A percentile compares a stretch with the other conserved stretches of the same genome.
Conservation (phyloP, 768 basidiomycete genomes). For the Cystofilobasidium macerans region DNA sequence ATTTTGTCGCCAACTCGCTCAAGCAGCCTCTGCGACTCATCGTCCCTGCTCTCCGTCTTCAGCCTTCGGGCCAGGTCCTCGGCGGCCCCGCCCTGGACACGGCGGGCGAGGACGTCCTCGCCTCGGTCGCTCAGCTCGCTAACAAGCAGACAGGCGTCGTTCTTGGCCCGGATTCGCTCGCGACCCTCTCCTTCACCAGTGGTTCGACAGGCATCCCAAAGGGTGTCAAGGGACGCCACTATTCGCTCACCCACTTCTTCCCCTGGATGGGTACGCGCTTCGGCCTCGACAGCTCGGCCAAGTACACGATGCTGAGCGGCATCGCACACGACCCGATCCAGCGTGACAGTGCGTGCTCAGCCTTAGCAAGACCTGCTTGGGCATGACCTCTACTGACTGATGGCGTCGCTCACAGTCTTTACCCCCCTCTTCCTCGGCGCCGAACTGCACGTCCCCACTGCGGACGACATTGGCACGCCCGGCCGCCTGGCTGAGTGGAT, state of each 20-base stretch:
- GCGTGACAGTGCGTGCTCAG: slow-evolving; percentile 72
- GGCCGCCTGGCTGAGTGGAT: slow-evolving; percentile 98
- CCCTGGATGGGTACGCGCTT: slow-evolving; percentile 96
- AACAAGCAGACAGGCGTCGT: slow-evolving; percentile 65
- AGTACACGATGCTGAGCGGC: slow-evolving; percentile 96
- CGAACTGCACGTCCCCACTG: slow-evolving; percentile 84
- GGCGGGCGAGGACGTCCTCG: slow-evolving; percentile 50
- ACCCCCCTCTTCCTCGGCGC: slow-evolving; percentile 97
- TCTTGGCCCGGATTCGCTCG: slow-evolving; percentile 90
- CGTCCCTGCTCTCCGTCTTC: slow-evolving; percentile 75
- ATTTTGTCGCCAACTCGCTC: slow-evolving; percentile 66
- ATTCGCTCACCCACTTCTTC: slow-evolving; percentile 96
- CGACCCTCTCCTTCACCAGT: slow-evolving; percentile 89
- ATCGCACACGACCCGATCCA: slow-evolving; percentile 99
- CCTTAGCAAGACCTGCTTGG: not conserved
- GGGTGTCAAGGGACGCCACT: slow-evolving; percentile 91
- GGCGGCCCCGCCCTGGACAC: slow-evolving; percentile 46
- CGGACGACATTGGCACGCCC: slow-evolving; percentile 92
- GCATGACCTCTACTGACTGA: not conserved
- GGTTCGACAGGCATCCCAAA: slow-evolving; percentile 97
- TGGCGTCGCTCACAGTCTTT: slow-evolving; percentile 59
- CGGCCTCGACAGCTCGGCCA: slow-evolving; percentile 57
- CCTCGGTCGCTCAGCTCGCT: slow-evolving; percentile 44
- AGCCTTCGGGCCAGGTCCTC: slow-evolving; percentile 50
- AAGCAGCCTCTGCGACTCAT: slow-evolving; percentile 62